These are phyloP conservation scores for Monosporascus sp. DNA, from an alignment of 2,329 filamentous ascomycete species.

Conservation along the genomic window DNA sequence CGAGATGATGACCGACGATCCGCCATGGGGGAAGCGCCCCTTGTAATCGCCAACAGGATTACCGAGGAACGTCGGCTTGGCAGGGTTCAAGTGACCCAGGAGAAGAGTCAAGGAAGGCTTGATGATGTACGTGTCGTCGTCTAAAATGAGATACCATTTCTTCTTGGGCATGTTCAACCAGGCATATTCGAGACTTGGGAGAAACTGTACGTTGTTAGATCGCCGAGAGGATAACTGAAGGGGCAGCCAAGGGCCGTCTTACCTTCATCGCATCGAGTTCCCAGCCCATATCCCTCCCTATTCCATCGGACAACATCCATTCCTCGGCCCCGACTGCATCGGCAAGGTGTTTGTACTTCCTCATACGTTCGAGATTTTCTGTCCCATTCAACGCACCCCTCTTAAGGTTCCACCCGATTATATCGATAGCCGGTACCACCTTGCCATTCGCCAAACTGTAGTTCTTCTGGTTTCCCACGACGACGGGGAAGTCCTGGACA, in stretches of 20 bases:
- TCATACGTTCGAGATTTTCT: conserved; percentile 24
- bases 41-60: conserved; percentile 54
- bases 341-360: conserved; percentile 25
- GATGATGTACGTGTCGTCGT: conserved; percentile 54
- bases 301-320: conserved; percentile 25
- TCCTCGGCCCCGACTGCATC: conserved; percentile 29
- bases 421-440: conserved; percentile 23
- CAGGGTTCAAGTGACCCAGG: conserved; percentile 44
- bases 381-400: conserved; percentile 22
- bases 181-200: conserved; percentile 49
- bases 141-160: conserved; percentile 55
- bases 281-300: conserved; percentile 29
- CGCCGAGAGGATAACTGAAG: background rate
- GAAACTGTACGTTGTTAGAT: conserved; percentile 36
- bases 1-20: conserved; percentile 50
- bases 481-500: conserved; percentile 45
- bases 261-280: conserved; percentile 33
- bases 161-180: conserved; percentile 47
- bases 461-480: conserved; percentile 12
- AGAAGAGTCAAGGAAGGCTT: conserved; percentile 43
- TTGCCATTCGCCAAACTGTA: conserved; percentile 23
- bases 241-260: conserved; percentile 1
- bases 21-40: conserved; percentile 52
- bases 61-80: conserved; percentile 46
- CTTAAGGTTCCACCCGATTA: conserved; percentile 28